Evolutionary conservation across 163 green algal genomes (phyloP).

Genomic region (Scenedesmus sp.): DNA sequence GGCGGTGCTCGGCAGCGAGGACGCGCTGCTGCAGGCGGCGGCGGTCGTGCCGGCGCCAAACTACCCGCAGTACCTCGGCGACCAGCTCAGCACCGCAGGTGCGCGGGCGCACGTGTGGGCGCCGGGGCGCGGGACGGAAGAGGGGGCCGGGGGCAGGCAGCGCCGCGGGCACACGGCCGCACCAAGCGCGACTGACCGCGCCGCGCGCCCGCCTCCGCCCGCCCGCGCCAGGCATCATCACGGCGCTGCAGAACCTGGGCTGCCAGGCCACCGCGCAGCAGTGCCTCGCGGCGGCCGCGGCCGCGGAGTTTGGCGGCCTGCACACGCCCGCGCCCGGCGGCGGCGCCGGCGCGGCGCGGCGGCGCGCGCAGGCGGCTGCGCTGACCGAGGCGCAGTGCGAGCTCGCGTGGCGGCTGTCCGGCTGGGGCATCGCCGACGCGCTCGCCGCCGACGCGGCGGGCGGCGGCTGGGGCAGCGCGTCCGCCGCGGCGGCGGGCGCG

Average conservation of each 20-base stretch:
- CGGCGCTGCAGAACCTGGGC: constrained; percentile 26
- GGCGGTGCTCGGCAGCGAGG: constrained; percentile 66
- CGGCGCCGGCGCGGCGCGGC: no score
- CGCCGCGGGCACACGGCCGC: no score
- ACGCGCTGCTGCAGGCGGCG: constrained; percentile 61
- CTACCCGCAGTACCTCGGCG: not conserved
- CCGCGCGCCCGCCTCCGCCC: no score
- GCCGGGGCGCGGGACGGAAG: not conserved
- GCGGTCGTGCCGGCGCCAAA: not conserved
- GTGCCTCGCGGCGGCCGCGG: constrained; percentile 17
- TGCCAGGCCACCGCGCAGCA: constrained; percentile 40
- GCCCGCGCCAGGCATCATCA: not conserved
- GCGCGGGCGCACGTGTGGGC: no score
- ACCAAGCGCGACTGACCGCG: no score
- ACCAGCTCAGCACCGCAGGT: not conserved
- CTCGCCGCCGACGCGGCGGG: not conserved
- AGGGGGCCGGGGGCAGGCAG: no score
- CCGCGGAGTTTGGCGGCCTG: no score
- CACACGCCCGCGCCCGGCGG: no score
- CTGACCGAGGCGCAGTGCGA: constrained; percentile 28
- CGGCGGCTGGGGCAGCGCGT: not conserved
- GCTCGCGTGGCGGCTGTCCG: constrained; percentile 13
- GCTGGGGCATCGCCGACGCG: constrained; percentile 16
- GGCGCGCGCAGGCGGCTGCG: no score
- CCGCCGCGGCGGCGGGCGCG: not conserved